A percentile compares a stretch with the other conserved stretches of the same genome.
Conservation (phyloP, 2,329 filamentous ascomycete genomes). For the Phialophora expanda region DNA sequence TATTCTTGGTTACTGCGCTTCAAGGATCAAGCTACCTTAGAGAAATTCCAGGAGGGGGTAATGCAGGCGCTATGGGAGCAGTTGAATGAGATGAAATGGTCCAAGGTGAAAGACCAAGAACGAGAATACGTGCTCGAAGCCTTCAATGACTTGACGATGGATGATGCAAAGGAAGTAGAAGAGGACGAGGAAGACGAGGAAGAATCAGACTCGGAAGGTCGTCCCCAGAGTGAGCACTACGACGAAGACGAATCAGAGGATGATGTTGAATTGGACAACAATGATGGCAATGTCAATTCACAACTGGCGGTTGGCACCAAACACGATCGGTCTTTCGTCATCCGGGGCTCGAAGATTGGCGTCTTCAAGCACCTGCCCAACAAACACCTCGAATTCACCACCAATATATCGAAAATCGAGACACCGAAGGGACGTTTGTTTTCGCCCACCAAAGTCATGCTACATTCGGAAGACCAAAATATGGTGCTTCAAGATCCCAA, state of each 20-base stretch:
- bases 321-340: constrained; percentile 94
- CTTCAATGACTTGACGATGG: constrained; percentile 92
- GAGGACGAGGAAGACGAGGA: constrained; percentile 64
- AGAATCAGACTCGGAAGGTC: constrained; percentile 67
- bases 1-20: constrained; percentile 97
- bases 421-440: constrained; percentile 86
- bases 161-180: constrained; percentile 69
- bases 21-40: constrained; percentile 77
- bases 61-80: constrained; percentile 98
- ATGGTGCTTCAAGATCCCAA: constrained; percentile 83
- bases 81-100: constrained; percentile 91
- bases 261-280: constrained; percentile 68
- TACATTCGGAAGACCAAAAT: constrained; percentile 86
- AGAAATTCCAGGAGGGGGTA: constrained; percentile 88
- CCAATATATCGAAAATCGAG: constrained; percentile 94
- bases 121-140: constrained; percentile 93
- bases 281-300: constrained; percentile 86
- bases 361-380: constrained; percentile 96
- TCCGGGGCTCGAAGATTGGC: constrained; percentile 95
- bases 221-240: constrained; percentile 73
- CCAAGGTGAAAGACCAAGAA: constrained; percentile 88
- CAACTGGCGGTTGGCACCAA: constrained; percentile 96
- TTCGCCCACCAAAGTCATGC: constrained; percentile 94
- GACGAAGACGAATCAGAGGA: constrained; percentile 81
- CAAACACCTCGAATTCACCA: constrained; percentile 93